A percentile compares a stretch with the other conserved stretches of the same genome.
These are phyloP conservation scores for Volvox carteri DNA, from an alignment of 163 green algal species.

Conservation along the genomic window DNA sequence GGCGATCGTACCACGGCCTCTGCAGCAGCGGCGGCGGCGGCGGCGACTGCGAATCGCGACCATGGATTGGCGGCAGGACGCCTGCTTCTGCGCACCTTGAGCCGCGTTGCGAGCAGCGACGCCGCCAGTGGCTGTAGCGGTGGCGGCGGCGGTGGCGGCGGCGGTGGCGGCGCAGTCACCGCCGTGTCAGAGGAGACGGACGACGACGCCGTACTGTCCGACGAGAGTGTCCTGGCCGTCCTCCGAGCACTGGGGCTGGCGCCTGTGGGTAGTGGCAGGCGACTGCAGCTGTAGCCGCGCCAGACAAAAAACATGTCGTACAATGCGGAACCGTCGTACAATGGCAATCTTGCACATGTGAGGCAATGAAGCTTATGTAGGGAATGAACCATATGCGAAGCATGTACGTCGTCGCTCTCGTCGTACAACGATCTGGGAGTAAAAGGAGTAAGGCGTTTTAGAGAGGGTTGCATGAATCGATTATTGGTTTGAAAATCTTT, in stretches of 20 bases:
- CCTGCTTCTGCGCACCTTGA: constrained; percentile 13
- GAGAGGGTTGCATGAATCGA: too few relatives aligned
- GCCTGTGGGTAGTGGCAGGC: constrained; percentile 6
- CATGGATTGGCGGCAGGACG: constrained; percentile 1
- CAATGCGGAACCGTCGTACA: too few relatives aligned
- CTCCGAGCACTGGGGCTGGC: constrained; percentile 26
- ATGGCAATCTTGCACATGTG: too few relatives aligned
- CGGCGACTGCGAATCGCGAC: not conserved
- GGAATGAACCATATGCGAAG: too few relatives aligned
- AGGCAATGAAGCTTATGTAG: too few relatives aligned
- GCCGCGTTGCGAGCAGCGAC: not conserved
- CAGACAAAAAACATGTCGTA: not conserved
- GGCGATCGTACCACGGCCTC: not conserved
- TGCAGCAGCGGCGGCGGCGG: not conserved
- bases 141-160: not conserved
- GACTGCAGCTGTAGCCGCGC: not conserved
- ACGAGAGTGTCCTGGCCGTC: constrained; percentile 11
- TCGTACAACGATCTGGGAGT: not conserved
- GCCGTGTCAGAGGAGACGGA: not conserved
- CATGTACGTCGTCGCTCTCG: not conserved
- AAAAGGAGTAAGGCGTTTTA: too few relatives aligned
- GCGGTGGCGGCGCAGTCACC: not conserved
- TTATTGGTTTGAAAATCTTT: too few relatives aligned
- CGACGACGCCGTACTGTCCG: constrained; percentile 9
- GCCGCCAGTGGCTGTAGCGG: not conserved